Conservation (phyloP, 208 protist species). For the Trypanosoma grayi region DNA sequence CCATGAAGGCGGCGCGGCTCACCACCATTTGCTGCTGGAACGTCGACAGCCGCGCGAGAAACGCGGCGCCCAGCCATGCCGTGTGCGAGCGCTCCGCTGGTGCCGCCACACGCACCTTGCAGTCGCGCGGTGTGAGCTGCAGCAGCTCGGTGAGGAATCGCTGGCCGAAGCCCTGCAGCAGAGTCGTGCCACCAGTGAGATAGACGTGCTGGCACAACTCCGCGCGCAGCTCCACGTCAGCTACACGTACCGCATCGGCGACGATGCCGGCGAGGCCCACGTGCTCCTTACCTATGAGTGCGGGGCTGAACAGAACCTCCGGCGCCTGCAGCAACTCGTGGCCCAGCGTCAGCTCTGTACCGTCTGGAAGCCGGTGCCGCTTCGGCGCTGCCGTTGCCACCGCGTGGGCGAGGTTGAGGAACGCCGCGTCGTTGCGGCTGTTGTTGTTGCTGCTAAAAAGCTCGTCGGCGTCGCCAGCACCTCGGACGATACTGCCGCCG, state of each 20-base stretch:
- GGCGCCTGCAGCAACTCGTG: conserved; percentile 46
- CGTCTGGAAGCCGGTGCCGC: conserved; percentile 73
- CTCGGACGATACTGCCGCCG: too few relatives aligned
- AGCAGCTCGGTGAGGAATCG: conserved; percentile 91
- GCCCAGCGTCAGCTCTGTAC: conserved; percentile 52
- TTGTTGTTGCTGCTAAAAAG: too few relatives aligned
- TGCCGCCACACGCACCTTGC: conserved; percentile 91
- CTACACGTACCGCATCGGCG: conserved; percentile 75
- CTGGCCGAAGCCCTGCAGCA: conserved; percentile 90
- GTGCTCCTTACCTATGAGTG: conserved; percentile 52
- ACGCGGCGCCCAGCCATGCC: conserved; percentile 95
- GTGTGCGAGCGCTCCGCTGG: conserved; percentile 87
- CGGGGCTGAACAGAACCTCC: conserved; percentile 86
- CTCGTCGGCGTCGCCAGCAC: too few relatives aligned
- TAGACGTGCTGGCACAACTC: conserved; percentile 84
- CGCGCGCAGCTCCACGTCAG: conserved; percentile 72
- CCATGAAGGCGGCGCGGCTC: conserved; percentile 43
- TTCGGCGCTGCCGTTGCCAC: neutral
- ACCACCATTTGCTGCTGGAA: conserved; percentile 88
- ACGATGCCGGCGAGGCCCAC: conserved; percentile 60
- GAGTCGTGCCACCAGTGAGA: conserved; percentile 89
- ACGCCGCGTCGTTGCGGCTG: conserved; percentile 40
- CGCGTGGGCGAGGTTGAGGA: conserved; percentile 1
- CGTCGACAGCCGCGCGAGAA: conserved; percentile 91
- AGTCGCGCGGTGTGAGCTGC: conserved; percentile 55